Percentiles rank a stretch among this genome's conserved stretches.
These are phyloP conservation scores for Borealophlyctis nickersoniae DNA, from an alignment of 192 early-diverging fungal species.

Conservation along the genomic window DNA sequence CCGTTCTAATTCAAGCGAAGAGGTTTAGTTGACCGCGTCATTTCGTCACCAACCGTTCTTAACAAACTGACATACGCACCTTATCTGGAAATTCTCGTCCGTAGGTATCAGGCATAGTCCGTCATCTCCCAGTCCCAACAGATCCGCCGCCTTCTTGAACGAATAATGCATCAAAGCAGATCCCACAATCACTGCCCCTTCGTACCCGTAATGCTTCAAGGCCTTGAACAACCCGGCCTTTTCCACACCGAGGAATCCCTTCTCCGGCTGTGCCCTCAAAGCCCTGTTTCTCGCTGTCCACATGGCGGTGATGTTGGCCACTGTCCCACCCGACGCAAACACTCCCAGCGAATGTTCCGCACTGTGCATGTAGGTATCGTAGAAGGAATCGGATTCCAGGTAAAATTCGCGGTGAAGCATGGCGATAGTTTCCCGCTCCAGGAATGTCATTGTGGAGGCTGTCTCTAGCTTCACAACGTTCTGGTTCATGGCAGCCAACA, in stretches of 20 bases:
- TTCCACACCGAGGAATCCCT: slow-evolving; percentile 44
- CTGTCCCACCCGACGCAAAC: slow-evolving; percentile 51
- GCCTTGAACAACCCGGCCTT: slow-evolving; percentile 49
- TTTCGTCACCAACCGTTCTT: background rate
- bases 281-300: slow-evolving; percentile 56
- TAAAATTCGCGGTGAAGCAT: slow-evolving; percentile 58
- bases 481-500: slow-evolving; percentile 56
- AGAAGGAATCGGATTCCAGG: slow-evolving; percentile 29
- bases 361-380: slow-evolving; percentile 39
- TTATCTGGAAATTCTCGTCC: slow-evolving; percentile 45
- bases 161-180: slow-evolving; percentile 54
- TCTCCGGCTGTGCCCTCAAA: slow-evolving; percentile 23
- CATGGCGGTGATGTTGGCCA: slow-evolving; percentile 60
- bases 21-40: slow-evolving; percentile 11
- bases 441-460: slow-evolving; percentile 49
- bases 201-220: slow-evolving; percentile 46
- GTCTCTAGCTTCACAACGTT: slow-evolving; percentile 62
- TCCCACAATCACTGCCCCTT: slow-evolving; percentile 48
- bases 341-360: slow-evolving; percentile 43
- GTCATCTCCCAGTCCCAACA: slow-evolving; percentile 53
- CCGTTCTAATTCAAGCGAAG: no score
- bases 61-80: slow-evolving; percentile 18
- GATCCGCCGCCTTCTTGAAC: slow-evolving; percentile 59
- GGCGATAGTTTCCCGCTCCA: slow-evolving; percentile 49
- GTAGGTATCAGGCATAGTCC: slow-evolving; percentile 44